These are phyloP conservation scores for Aspergillus alliaceus DNA, from an alignment of 2,329 filamentous ascomycete genomes.

Conservation along the genomic window DNA sequence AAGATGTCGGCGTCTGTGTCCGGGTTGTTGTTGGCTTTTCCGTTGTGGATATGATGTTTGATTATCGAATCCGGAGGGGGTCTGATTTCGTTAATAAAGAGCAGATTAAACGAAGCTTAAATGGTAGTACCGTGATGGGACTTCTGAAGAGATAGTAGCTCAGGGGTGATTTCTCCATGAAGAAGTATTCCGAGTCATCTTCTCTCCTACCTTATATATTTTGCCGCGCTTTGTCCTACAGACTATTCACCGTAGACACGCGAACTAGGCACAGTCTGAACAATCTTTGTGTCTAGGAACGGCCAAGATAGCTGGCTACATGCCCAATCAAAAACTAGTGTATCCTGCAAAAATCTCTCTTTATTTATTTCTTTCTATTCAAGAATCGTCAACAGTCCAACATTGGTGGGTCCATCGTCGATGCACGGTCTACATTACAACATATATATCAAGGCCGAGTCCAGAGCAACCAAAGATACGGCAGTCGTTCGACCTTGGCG, in stretches of 20 bases:
- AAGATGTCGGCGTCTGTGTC: background rate
- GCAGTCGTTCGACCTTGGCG: too few relatives aligned
- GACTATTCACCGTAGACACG: background rate
- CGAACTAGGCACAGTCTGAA: background rate
- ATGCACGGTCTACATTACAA: background rate
- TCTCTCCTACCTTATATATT: background rate
- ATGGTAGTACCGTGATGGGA: background rate
- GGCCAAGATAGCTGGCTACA: background rate
- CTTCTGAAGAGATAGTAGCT: background rate
- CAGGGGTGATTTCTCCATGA: background rate
- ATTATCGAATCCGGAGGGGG: background rate
- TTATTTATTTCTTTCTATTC: background rate
- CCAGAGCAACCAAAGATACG: background rate
- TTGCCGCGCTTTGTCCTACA: background rate
- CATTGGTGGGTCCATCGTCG: background rate
- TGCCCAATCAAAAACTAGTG: background rate
- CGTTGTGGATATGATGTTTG: background rate
- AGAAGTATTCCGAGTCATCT: background rate
- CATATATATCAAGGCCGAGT: background rate
- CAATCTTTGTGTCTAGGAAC: background rate
- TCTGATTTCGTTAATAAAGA: background rate
- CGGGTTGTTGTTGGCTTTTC: too few relatives aligned
- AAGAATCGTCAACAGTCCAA: background rate
- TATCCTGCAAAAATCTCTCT: background rate
- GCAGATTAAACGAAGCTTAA: background rate